Base-by-base conservation (phyloP, 2,329 filamentous ascomycete species). In the Alternaria tenuissima region DNA sequence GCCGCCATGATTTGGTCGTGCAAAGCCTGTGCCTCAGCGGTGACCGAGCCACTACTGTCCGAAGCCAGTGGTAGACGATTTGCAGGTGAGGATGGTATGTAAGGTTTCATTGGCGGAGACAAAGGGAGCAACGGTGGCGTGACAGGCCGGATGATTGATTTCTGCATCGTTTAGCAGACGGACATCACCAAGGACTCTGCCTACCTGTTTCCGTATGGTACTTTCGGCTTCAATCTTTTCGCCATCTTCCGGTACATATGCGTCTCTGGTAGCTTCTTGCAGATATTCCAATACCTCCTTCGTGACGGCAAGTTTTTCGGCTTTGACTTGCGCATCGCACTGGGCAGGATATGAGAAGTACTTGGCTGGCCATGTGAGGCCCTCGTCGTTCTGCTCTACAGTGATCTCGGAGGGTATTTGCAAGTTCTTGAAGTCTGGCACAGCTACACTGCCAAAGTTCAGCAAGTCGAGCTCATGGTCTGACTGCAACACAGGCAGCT, bases 41-140 rank as follows among this genome's bases (percentile, higher is more conserved):
- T 59, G 5, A 70, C 64, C 7, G 78, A 78, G 39, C 79, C 71
- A 11, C 71, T 75, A 12, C 69, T 69, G 5, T 80, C 76, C 7
- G 80, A 77, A 2, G 78, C 61, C 14, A 80, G 57, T n/a, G 78
- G 70, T 9, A 83, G 59, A 38, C 69, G 66, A 52, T 75, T 75
- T 7, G 64, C 72, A 5, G 79, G 76, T 5, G 80, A 81, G 5
- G 78, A 80, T 4, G 80, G 79, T 41, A 79, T 59, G 38, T 78
- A 78, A 5, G 79, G 80, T 43, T 68, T 75, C 28, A 72, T 53
- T 7, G 76, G 68, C 26, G 81, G 82, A 28, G 81, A 81, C 3
- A 79, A 56, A 18, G 83, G 81, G 18, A 85, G 73, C 8, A 86
- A 65, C 4, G 82, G 82, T n/a, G 83, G 83, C 2, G 82, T 81